Percentiles rank a stretch among this genome's conserved stretches.
phyloP scores from a whole-genome alignment of 2,329 filamentous ascomycete species.

The Lasiodiplodia hormozganensis region DNA sequence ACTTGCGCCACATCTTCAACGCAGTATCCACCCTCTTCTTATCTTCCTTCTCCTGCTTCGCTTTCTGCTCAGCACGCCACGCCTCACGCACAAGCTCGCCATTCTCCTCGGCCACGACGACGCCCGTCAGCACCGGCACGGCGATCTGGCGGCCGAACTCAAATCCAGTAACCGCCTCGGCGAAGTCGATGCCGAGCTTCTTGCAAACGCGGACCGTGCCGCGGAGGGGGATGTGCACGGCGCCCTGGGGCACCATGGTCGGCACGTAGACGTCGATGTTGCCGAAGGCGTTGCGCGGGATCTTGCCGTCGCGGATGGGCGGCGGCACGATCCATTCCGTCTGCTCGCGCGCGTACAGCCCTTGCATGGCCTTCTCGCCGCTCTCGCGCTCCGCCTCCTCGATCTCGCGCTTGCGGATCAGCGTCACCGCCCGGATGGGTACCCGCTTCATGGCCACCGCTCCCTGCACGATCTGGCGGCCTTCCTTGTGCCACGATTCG shows the following conservation, averaged over 20 bases:
- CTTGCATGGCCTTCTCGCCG: slow-evolving; percentile 85
- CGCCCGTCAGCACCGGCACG: slow-evolving; percentile 87
- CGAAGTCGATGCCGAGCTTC: slow-evolving; percentile 83
- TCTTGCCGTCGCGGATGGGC: slow-evolving; percentile 81
- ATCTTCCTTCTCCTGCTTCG: slow-evolving; percentile 77
- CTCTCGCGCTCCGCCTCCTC: slow-evolving; percentile 81
- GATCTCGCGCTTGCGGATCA: slow-evolving; percentile 85
- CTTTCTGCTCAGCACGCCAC: slow-evolving; percentile 74
- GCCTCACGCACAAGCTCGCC: slow-evolving; percentile 77
- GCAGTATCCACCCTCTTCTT: slow-evolving; percentile 79
- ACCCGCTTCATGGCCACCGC: slow-evolving; percentile 83
- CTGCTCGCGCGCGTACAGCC: slow-evolving; percentile 81
- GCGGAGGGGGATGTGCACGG: slow-evolving; percentile 80
- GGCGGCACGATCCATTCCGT: slow-evolving; percentile 95
- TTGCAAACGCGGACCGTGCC: slow-evolving; percentile 83
- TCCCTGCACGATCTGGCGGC: slow-evolving; percentile 74
- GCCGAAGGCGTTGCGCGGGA: slow-evolving; percentile 92
- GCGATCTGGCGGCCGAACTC: slow-evolving; percentile 96
- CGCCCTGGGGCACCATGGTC: slow-evolving; percentile 88
- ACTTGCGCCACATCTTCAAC: slow-evolving; percentile 82
- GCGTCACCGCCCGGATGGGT: slow-evolving; percentile 88
- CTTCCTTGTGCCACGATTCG: slow-evolving; percentile 98
- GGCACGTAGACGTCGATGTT: slow-evolving; percentile 97
- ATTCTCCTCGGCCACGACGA: slow-evolving; percentile 85
- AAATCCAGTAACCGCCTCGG: slow-evolving; percentile 94